phyloP scores from a whole-genome alignment of 345 rosid genomes.

The Rhodamnia rubescens region DNA sequence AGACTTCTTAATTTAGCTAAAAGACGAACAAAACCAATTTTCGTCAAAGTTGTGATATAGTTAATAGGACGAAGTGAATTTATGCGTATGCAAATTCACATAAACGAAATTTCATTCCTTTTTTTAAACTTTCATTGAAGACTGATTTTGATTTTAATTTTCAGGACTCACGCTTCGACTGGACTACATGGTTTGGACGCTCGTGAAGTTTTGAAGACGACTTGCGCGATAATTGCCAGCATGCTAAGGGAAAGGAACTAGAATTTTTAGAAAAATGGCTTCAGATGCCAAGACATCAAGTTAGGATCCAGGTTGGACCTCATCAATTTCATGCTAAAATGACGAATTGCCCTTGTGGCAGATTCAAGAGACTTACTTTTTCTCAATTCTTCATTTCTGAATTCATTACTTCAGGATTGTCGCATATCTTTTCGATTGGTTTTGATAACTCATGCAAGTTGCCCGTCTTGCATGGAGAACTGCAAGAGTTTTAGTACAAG shows the following conservation, averaged over 20 bases:
- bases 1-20: too few species aligned
- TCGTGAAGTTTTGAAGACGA: neutral
- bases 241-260: too few species aligned
- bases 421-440: neutral
- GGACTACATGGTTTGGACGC: neutral
- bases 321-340: too few species aligned
- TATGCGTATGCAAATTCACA: too few species aligned
- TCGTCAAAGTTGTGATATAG: too few species aligned
- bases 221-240: neutral
- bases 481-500: neutral
- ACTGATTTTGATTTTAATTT: neutral
- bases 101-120: too few species aligned
- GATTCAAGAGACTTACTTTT: constrained; percentile 9
- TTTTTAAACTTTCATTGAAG: too few species aligned
- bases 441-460: neutral
- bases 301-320: neutral
- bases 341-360: neutral
- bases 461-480: neutral
- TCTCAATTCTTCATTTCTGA: constrained; percentile 19
- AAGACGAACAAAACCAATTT: too few species aligned
- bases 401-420: neutral
- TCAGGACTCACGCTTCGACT: neutral
- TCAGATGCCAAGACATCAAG: neutral
- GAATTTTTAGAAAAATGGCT: neutral
- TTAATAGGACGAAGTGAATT: too few species aligned